Base-by-base conservation (phyloP, 2,329 filamentous ascomycete genomes). In the Nemania sp. region DNA sequence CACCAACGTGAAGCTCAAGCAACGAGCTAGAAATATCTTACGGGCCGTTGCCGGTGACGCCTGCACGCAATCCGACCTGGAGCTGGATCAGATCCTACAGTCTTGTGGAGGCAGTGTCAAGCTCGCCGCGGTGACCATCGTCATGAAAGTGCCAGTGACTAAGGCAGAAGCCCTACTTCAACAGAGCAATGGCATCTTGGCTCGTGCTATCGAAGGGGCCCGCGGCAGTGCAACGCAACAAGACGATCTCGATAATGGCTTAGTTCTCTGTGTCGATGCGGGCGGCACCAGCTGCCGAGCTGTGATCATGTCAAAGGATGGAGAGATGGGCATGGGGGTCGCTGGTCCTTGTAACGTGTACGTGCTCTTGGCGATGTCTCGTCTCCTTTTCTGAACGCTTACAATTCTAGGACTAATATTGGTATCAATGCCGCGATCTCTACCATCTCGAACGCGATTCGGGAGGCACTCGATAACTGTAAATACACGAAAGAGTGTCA, bases 231-330 rank as follows among this genome's bases (percentile, higher is more conserved):
- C 40, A 23, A 8, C 3, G 19, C 31, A 36, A 24, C 9, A 8
- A 36, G n/a, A 31, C 2, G 24, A 14, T 5, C 6, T 42, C 41
- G 26, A 48, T 20, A 24, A 52, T 3, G 20, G 20, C 9, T 26
- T 49, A 2, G 49, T 52, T 40, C 44, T 56, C 5, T 56, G 54
- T 24, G 49, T 56, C 1, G 54, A 56, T 46, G 54, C 54, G 5
- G 54, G 54, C 17, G 54, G 54, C 23, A 56, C 54, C 20, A 56
- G 44, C 40, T 56, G 54, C 22, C 52, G 49, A 24, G 49, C 54
- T 36, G 49, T 56, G 5, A 30, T 56, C 11, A 52, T 56, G 44
- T 49, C 54, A 12, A 46, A 40, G 30, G 44, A 45, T n/a, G 54
- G 49, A 41, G 49, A 56, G 39, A 52, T 42, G 36, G 49, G 54